Percentiles rank a stretch among this genome's conserved stretches.
phyloP scores from a whole-genome alignment of 2,329 filamentous ascomycete genomes.

The Cryphonectria carpinicola region DNA sequence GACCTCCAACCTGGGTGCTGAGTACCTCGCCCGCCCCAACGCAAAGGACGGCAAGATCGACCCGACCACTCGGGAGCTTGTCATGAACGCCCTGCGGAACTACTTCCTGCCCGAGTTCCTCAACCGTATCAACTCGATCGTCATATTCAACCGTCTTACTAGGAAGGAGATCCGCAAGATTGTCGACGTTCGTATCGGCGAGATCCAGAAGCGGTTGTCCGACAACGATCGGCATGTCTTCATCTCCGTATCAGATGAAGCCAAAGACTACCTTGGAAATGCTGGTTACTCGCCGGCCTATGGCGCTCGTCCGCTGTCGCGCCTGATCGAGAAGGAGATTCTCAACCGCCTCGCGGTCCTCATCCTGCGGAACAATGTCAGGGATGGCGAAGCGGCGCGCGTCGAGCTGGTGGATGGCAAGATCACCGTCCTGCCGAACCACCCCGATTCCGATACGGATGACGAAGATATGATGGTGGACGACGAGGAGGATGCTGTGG shows the following conservation, averaged over 20 bases:
- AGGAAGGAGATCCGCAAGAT: slow-evolving; percentile 90
- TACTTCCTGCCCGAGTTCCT: slow-evolving; percentile 99
- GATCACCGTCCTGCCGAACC: slow-evolving; percentile 82
- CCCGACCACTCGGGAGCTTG: slow-evolving; percentile 79
- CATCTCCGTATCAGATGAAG: slow-evolving; percentile 83
- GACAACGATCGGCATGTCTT: slow-evolving; percentile 82
- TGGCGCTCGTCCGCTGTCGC: slow-evolving; percentile 83
- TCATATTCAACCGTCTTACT: slow-evolving; percentile 98
- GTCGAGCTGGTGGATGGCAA: slow-evolving; percentile 81
- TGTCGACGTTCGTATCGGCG: slow-evolving; percentile 83
- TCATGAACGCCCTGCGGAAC: slow-evolving; percentile 87
- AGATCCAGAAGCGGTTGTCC: slow-evolving; percentile 90
- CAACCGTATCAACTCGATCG: slow-evolving; percentile 92
- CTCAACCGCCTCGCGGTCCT: slow-evolving; percentile 91
- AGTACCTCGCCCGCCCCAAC: slow-evolving; percentile 82
- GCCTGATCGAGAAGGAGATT: slow-evolving; percentile 96
- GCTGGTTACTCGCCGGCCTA: slow-evolving; percentile 96
- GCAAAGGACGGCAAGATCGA: slow-evolving; percentile 85
- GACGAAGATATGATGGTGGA: slow-evolving; percentile 71
- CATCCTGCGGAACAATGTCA: slow-evolving; percentile 82
- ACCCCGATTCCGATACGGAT: slow-evolving; percentile 63
- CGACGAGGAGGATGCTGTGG: slow-evolving; percentile 64
- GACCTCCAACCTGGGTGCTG: slow-evolving; percentile 96
- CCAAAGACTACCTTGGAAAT: slow-evolving; percentile 89
- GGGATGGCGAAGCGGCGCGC: slow-evolving; percentile 80